phyloP scores from a whole-genome alignment of 2,329 filamentous ascomycete species.

The Gremmenia infestans region DNA sequence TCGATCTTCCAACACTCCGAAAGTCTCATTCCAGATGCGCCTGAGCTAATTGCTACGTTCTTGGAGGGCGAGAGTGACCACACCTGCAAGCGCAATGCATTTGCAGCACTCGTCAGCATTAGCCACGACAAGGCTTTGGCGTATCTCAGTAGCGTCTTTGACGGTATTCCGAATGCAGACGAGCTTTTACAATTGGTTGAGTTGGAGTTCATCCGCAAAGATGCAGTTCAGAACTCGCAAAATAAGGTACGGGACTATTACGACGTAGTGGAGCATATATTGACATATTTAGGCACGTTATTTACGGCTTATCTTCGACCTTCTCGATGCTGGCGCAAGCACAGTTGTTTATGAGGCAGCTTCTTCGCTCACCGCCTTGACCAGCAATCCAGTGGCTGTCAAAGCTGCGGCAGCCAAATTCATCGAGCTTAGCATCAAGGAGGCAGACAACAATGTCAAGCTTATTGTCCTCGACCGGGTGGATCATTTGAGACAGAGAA shows the following conservation, averaged over 20 bases:
- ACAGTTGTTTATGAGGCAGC: conserved; percentile 98
- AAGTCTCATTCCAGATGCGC: conserved; percentile 87
- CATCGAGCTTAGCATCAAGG: conserved; percentile 94
- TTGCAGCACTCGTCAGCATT: conserved; percentile 84
- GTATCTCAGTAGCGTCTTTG: conserved; percentile 85
- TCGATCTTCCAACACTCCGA: conserved; percentile 91
- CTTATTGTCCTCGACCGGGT: conserved; percentile 95
- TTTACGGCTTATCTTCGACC: conserved; percentile 89
- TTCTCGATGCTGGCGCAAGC: conserved; percentile 86
- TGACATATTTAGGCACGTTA: conserved; percentile 66
- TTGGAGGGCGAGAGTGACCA: conserved; percentile 86
- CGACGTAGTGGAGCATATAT: conserved; percentile 10
- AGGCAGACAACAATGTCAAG: conserved; percentile 98
- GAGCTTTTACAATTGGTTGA: conserved; percentile 91
- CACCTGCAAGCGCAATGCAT: conserved; percentile 97
- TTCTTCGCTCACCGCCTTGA: conserved; percentile 87
- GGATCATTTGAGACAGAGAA: conserved; percentile 78
- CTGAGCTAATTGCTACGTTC: conserved; percentile 86
- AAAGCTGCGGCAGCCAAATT: conserved; percentile 96
- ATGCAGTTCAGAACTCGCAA: conserved; percentile 88
- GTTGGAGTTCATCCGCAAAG: conserved; percentile 95
- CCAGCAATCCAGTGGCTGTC: conserved; percentile 93
- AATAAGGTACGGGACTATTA: conserved; percentile 65
- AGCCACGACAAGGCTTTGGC: conserved; percentile 88
- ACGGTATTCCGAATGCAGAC: conserved; percentile 89